Evolutionary conservation across 2,329 filamentous ascomycete species (phyloP).

Genomic region (Paecilomyces niveus): DNA sequence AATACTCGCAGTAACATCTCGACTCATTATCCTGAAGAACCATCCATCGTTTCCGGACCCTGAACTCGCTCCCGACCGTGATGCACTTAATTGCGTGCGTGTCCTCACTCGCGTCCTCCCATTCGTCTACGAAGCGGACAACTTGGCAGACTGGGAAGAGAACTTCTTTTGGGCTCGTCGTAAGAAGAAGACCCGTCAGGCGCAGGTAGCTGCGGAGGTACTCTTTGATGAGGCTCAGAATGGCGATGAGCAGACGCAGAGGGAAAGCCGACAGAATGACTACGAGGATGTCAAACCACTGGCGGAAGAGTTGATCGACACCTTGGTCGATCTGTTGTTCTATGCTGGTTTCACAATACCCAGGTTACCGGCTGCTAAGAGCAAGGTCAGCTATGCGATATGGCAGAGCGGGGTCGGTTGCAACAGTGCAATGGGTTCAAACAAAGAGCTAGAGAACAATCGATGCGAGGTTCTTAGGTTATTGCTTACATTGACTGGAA

Average conservation of each 20-base stretch:
- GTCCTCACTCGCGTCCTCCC: conserved; percentile 84
- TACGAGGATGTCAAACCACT: conserved; percentile 80
- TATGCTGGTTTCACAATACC: conserved; percentile 85
- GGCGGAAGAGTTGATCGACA: conserved; percentile 88
- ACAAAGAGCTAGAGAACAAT: conserved; percentile 88
- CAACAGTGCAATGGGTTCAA: conserved; percentile 79
- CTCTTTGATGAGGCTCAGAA: conserved; percentile 71
- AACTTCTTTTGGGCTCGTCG: conserved; percentile 83
- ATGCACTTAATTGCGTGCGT: conserved; percentile 92
- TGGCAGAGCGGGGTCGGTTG: conserved; percentile 98
- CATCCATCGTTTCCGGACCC: conserved; percentile 86
- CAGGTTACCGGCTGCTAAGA: conserved; percentile 59
- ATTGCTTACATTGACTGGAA: conserved; percentile 76
- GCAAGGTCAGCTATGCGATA: conserved; percentile 84
- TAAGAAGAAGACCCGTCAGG: conserved; percentile 62
- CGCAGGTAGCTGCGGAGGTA: conserved; percentile 63
- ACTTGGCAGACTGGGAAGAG: conserved; percentile 78
- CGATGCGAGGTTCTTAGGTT: conserved; percentile 82
- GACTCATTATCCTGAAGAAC: conserved; percentile 73
- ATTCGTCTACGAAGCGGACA: conserved; percentile 84
- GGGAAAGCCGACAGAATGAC: conserved; percentile 45
- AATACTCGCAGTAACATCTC: conserved; percentile 73
- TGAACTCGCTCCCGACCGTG: conserved; percentile 72
- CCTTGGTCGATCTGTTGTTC: conserved; percentile 82
- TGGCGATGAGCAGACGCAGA: conserved; percentile 44